A percentile compares a stretch with the other conserved stretches of the same genome.
Evolutionary conservation across 1,139 yeast species (phyloP).

Genomic region (Geotrichum macrosporum): DNA sequence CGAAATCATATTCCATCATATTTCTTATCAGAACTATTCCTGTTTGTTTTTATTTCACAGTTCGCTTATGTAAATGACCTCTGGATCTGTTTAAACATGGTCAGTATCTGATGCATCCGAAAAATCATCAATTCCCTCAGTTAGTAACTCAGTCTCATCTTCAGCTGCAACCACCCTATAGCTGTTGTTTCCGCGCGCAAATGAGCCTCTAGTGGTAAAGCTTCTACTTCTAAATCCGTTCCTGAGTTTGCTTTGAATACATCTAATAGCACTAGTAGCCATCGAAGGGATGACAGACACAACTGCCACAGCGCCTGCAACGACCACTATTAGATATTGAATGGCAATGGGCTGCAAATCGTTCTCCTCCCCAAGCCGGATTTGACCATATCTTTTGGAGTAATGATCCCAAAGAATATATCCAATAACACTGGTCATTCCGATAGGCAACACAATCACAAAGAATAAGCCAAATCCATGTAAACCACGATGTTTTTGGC

Average conservation of each 20-base stretch:
- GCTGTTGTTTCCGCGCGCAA: conserved; percentile 19
- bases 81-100: conserved; percentile 4
- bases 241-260: conserved; percentile 15
- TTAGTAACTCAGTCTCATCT: conserved; percentile 20
- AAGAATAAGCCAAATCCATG: conserved; percentile 52
- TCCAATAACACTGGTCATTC: conserved; percentile 52
- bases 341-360: conserved; percentile 29
- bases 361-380: conserved; percentile 75
- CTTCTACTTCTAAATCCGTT: conserved; percentile 14
- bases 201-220: conserved; percentile 25
- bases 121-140: conserved; percentile 10
- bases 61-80: too few species aligned
- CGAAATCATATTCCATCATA: too few species aligned
- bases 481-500: conserved; percentile 52
- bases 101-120: conserved; percentile 10
- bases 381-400: conserved; percentile 76
- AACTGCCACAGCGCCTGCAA: conserved; percentile 36
- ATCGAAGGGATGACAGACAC: conserved; percentile 34
- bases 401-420: conserved; percentile 82
- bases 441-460: conserved; percentile 55
- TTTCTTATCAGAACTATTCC: too few species aligned
- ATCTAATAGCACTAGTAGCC: conserved; percentile 20
- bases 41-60: not conserved
- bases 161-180: conserved; percentile 22
- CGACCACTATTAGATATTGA: conserved; percentile 30